Evolutionary conservation across 345 rosid species (phyloP).

Genomic region (Populus pruinosa): DNA sequence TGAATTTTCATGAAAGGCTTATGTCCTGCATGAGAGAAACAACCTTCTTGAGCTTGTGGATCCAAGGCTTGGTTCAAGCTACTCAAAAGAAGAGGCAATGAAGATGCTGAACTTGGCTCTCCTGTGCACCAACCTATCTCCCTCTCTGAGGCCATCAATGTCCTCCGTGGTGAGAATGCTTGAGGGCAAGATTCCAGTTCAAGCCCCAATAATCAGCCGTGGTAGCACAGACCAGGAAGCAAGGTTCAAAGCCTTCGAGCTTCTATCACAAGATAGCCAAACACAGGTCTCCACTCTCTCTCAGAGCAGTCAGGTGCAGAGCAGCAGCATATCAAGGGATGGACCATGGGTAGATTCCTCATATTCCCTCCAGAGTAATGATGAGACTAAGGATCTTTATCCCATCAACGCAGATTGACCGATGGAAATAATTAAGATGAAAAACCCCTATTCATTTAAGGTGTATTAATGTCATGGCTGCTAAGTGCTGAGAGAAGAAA

Average conservation of each 20-base stretch:
- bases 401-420: no score
- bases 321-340: constrained; percentile 44
- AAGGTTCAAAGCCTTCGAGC: constrained; percentile 74
- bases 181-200: constrained; percentile 65
- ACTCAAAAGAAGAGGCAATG: constrained; percentile 57
- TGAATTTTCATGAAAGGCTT: constrained; percentile 44
- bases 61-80: constrained; percentile 52
- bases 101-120: constrained; percentile 65
- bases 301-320: constrained; percentile 41
- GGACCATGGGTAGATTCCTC: constrained; percentile 69
- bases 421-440: no score
- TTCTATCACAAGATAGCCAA: constrained; percentile 60
- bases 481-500: no score
- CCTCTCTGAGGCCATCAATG: constrained; percentile 80
- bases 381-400: constrained; percentile 15
- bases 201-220: constrained; percentile 67
- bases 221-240: constrained; percentile 42
- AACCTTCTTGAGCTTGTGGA: constrained; percentile 82
- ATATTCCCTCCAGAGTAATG: constrained; percentile 32
- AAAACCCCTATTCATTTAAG: no score
- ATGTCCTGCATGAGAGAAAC: constrained; percentile 87
- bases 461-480: no score
- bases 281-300: constrained; percentile 40
- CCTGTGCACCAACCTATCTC: constrained; percentile 85
- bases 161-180: constrained; percentile 81